Base-by-base conservation (phyloP, 2,329 filamentous ascomycete species). In the Parascedosporium putredinis region DNA sequence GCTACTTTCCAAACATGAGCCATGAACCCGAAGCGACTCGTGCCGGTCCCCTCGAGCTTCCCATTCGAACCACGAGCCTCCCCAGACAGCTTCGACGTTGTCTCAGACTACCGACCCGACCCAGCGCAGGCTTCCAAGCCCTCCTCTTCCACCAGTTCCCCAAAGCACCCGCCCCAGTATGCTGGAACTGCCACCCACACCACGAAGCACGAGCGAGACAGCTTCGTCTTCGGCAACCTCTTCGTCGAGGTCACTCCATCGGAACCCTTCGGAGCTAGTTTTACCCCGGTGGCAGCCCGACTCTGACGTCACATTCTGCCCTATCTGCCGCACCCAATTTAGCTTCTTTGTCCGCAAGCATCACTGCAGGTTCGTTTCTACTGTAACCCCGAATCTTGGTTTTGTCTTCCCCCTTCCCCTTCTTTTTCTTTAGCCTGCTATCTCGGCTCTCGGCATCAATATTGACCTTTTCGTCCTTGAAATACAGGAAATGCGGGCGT, bases 201-300 rank as follows among this genome's bases (percentile, higher is more conserved):
- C 38, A 10, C 12, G 23, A 20, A 42, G 23, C 38, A 16, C 16
- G 38, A 23, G 18, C 10, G 38, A 34, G 4, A 7, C 45, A 9
- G 44, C 24, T 27, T 31, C 27, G 18, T 38, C n/a, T n/a, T n/a
- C 46, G 5, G 4, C 22, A 5, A 40, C 18, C 8, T 12, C 23
- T 22, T 16, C 38, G 20, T n/a, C 22, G 14, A 23, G 42, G n/a
- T 27, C 42, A 14, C 14, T 14, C 18, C 27, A 25, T 23, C 38
- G 36, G 20, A 25, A 49, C 12, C 36, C 36, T 42, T 53, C 62
- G 56, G 71, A 75, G 18, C 68, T 85, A 54, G 67, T 76, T 16
- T 67, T 89, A 36, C 89, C 90, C 1, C 74, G 74, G 51, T 97
- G 91, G 91, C 90, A 96, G 67, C 86, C 89, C 3, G 91, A 97